Percentiles rank a stretch among this genome's conserved stretches.
These are phyloP conservation scores for Lolium multiflorum DNA, from an alignment of 176 grass and related monocot genomes.

Conservation along the genomic window DNA sequence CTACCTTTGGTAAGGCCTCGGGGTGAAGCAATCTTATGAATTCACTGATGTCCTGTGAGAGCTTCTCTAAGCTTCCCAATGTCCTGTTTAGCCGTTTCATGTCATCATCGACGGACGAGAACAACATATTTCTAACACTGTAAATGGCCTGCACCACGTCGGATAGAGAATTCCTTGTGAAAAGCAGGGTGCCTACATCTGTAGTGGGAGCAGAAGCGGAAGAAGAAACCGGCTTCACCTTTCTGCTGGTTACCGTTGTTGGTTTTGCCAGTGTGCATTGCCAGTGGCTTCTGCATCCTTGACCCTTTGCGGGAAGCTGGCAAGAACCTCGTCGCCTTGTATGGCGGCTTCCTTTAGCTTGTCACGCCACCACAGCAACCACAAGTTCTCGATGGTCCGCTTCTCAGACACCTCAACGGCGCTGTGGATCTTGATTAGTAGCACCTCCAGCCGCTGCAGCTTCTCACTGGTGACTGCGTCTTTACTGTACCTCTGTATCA, in stretches of 20 bases:
- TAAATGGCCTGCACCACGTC: background rate
- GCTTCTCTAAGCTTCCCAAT: background rate
- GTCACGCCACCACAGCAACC: conserved; percentile 22
- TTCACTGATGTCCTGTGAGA: background rate
- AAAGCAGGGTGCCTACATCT: background rate
- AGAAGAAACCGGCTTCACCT: background rate
- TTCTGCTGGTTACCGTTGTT: background rate
- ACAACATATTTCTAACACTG: background rate
- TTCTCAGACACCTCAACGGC: background rate
- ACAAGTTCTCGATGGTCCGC: background rate
- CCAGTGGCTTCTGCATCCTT: background rate
- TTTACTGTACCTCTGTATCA: background rate
- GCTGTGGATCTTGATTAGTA: conserved; percentile 28
- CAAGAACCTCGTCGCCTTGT: background rate
- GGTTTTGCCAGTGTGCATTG: no score
- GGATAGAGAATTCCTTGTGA: background rate
- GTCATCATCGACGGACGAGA: background rate
- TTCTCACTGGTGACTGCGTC: background rate
- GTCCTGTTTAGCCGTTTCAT: background rate
- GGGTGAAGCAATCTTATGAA: conserved; percentile 39
- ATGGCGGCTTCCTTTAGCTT: conserved; percentile 39
- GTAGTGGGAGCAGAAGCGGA: background rate
- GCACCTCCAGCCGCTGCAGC: conserved; percentile 43
- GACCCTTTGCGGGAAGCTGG: background rate
- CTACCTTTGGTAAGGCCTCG: background rate